These are phyloP conservation scores for Pseudogymnoascus sp. DNA, from an alignment of 2,329 filamentous ascomycete genomes.

Conservation along the genomic window DNA sequence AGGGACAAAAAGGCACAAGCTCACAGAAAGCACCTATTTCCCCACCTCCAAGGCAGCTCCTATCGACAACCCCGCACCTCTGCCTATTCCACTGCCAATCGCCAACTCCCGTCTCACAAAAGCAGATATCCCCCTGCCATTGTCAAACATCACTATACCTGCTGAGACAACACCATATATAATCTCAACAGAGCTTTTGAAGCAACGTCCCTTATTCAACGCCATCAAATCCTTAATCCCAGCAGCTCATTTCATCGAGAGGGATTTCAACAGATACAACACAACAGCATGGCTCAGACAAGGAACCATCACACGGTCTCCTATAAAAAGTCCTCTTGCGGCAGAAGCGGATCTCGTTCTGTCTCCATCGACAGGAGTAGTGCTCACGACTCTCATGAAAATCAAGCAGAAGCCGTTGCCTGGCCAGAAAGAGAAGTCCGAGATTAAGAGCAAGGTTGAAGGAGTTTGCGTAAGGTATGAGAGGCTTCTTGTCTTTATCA, in stretches of 20 bases:
- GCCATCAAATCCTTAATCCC: conserved; percentile 42
- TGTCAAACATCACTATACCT: conserved; percentile 13
- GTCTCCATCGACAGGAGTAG: conserved; percentile 58
- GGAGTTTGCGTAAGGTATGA: conserved; percentile 54
- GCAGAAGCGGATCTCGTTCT: conserved; percentile 66
- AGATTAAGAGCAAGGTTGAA: conserved; percentile 41
- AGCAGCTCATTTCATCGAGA: conserved; percentile 46
- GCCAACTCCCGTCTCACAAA: not conserved
- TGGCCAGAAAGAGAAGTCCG: conserved; percentile 40
- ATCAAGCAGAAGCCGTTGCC: conserved; percentile 65
- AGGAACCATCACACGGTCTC: conserved; percentile 28
- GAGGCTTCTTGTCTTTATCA: conserved; percentile 58
- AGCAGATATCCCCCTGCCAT: conserved; percentile 14
- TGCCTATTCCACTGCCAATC: not conserved
- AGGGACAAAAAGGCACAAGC: conserved; percentile 27
- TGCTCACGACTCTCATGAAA: conserved; percentile 63
- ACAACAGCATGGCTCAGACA: conserved; percentile 27
- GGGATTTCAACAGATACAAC: conserved; percentile 44
- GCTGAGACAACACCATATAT: conserved; percentile 36
- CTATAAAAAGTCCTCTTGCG: conserved; percentile 32
- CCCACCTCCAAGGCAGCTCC: not conserved
- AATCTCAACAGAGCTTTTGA: conserved; percentile 40
- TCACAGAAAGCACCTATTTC: conserved; percentile 24
- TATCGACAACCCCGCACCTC: not conserved
- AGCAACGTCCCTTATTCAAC: conserved; percentile 40